These are phyloP conservation scores for Saitozyma sp. DNA, from an alignment of 768 basidiomycete species.

Conservation along the genomic window DNA sequence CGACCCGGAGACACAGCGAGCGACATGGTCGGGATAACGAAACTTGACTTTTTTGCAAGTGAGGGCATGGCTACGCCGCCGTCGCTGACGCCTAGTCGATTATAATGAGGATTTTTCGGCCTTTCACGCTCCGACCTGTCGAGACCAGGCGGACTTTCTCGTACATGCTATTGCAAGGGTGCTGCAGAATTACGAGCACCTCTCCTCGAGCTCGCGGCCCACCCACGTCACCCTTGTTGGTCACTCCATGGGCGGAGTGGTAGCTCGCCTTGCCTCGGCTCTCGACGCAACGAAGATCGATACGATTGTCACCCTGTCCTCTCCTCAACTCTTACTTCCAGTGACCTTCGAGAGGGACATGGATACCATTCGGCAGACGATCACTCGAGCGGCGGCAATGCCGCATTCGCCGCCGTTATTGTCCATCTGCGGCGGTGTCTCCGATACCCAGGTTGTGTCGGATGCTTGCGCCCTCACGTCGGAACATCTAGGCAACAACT, in stretches of 20 bases:
- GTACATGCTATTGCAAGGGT: slow-evolving; percentile 63
- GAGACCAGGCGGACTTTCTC: slow-evolving; percentile 76
- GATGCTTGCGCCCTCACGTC: slow-evolving; percentile 73
- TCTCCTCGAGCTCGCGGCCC: slow-evolving; percentile 54
- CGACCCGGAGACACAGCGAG: slow-evolving; percentile 55
- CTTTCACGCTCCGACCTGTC: slow-evolving; percentile 84
- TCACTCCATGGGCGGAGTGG: slow-evolving; percentile 97
- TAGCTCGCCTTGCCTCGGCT: slow-evolving; percentile 71
- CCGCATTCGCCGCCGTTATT: slow-evolving; percentile 62
- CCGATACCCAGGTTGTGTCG: slow-evolving; percentile 87
- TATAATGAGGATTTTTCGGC: slow-evolving; percentile 97
- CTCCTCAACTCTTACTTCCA: slow-evolving; percentile 84
- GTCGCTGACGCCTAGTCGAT: slow-evolving; percentile 62
- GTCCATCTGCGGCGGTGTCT: slow-evolving; percentile 86
- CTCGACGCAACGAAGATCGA: slow-evolving; percentile 10
- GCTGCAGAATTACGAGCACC: slow-evolving; percentile 19
- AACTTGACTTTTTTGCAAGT: slow-evolving; percentile 87
- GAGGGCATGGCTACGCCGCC: slow-evolving; percentile 29
- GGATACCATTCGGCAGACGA: slow-evolving; percentile 65
- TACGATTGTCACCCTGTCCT: slow-evolving; percentile 86
- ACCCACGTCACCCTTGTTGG: slow-evolving; percentile 71
- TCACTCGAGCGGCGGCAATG: slow-evolving; percentile 50
- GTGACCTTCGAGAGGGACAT: slow-evolving; percentile 81
- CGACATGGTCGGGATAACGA: slow-evolving; percentile 24
- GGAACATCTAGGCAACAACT: slow-evolving; percentile 59